Evolutionary conservation across 2,329 filamentous ascomycete species (phyloP).

Genomic region (Alternaria longipes): DNA sequence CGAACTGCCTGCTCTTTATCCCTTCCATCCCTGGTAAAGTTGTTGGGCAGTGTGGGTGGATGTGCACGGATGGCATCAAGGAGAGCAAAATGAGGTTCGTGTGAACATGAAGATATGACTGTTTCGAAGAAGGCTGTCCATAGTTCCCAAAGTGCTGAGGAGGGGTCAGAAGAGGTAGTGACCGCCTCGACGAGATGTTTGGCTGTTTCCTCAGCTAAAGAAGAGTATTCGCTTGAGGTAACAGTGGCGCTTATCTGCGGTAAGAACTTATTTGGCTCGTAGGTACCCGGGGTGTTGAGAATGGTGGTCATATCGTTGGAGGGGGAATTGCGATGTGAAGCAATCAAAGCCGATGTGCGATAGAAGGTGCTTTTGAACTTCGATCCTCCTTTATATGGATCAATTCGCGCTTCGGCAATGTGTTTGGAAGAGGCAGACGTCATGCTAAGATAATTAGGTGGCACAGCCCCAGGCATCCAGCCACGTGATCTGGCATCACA

Average conservation of each 20-base stretch:
- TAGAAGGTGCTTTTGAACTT: not conserved
- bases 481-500: not conserved
- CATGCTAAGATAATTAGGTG: not conserved
- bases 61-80: not conserved
- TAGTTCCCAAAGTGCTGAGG: not conserved
- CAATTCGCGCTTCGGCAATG: too few relatives aligned
- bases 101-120: not conserved
- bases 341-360: not conserved
- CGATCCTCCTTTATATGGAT: not conserved
- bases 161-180: not conserved
- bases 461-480: not conserved
- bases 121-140: conserved; percentile 8
- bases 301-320: not conserved
- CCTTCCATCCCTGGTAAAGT: too few relatives aligned
- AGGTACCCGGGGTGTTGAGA: not conserved
- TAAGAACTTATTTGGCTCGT: not conserved
- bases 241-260: not conserved
- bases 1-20: too few relatives aligned
- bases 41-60: not conserved
- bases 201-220: not conserved
- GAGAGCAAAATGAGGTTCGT: not conserved
- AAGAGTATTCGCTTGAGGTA: not conserved
- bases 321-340: not conserved
- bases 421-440: not conserved
- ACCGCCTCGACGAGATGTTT: not conserved